Evolutionary conservation across 495 filamentous ascomycete genomes (phyloP), one percentile per base, ranked within the genome.

Genomic region (Xylaria curta): DNA sequence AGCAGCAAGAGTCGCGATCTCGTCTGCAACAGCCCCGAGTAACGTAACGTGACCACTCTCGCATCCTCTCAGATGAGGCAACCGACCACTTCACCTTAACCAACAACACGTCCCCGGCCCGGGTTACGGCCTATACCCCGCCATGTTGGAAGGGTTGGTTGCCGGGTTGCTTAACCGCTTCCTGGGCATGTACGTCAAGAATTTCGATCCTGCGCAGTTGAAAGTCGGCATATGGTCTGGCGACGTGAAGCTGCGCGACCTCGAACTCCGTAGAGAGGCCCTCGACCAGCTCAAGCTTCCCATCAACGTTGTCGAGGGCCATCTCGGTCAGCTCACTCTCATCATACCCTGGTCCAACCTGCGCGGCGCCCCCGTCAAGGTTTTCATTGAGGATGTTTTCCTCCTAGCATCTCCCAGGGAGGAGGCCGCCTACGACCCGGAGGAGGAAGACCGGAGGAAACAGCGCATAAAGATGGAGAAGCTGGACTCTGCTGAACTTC

Each of bases 201-300:
- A 99, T 81, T 98, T 99, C 78, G 95, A 99, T 80, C 91, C 95
- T 24, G 93, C 91, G 74, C 96, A 99, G 84, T 88, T 99, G 60
- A 98, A 98, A 78, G 93, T 98, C 69, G 96, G 96, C 68, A 98
- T 98, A 74, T 99, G 95, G 96, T 95, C 92, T 8, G 97, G 97
- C 67, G 95, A 99, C 83, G 95, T 98, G 78, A 95, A 94, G 81
- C 87, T 99, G 36, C 90, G 90, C 46, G 91, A 98, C 73, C 91
- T 99, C 49, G 94, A 99, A 81, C 87, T 99, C 40, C 93, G 94
- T 67, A 90, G 91, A 59, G 96, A 99, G 84, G 96, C 96, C 21
- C 90, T 99, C 75, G 96, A 99, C 79, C 96, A 99, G 83, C 88
- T 99, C 71, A 95, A 91, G 77, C 89, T 99, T 12, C 96, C 96